Evolutionary conservation across 1,139 yeast species (phyloP).

Genomic region (Geotrichum phurueaensis): DNA sequence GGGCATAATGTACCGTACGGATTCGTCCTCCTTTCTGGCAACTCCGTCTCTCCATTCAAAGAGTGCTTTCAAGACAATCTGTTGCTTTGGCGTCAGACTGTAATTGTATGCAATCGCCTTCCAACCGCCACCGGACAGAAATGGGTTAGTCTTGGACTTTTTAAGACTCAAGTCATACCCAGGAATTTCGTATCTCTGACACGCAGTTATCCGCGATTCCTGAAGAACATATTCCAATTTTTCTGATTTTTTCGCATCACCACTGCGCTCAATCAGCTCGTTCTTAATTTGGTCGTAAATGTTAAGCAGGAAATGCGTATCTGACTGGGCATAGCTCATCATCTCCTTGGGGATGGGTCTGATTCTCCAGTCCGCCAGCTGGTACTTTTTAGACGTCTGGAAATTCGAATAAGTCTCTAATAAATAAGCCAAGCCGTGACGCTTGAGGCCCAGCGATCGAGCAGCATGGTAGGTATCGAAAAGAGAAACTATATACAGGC

Average conservation of each 20-base stretch:
- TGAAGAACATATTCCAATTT: slow-evolving; percentile 59
- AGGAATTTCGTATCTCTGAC: slow-evolving; percentile 62
- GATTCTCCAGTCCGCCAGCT: slow-evolving; percentile 93
- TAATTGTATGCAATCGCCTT: slow-evolving; percentile 51
- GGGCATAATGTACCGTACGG: slow-evolving; percentile 76
- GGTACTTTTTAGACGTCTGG: slow-evolving; percentile 89
- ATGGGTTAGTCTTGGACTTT: slow-evolving; percentile 8
- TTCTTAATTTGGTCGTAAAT: slow-evolving; percentile 73
- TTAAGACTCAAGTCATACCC: slow-evolving; percentile 29
- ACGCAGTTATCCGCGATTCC: slow-evolving; percentile 77
- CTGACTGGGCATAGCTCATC: slow-evolving; percentile 87
- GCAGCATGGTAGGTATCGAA: slow-evolving; percentile 95
- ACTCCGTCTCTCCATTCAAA: slow-evolving; percentile 76
- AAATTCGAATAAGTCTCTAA: slow-evolving; percentile 76
- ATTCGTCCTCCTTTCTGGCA: slow-evolving; percentile 79
- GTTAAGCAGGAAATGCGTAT: slow-evolving; percentile 82
- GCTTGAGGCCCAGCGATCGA: slow-evolving; percentile 67
- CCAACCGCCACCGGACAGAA: slow-evolving; percentile 23
- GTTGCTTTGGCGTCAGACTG: slow-evolving; percentile 53
- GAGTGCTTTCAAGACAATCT: slow-evolving; percentile 53
- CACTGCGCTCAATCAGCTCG: slow-evolving; percentile 44
- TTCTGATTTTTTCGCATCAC: slow-evolving; percentile 28
- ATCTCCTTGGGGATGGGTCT: slow-evolving; percentile 77
- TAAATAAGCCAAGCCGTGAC: slow-evolving; percentile 76
- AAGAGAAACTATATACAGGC: slow-evolving; percentile 79